phyloP scores from a whole-genome alignment of 139 green algal genomes.

The Eudorina sp. region DNA sequence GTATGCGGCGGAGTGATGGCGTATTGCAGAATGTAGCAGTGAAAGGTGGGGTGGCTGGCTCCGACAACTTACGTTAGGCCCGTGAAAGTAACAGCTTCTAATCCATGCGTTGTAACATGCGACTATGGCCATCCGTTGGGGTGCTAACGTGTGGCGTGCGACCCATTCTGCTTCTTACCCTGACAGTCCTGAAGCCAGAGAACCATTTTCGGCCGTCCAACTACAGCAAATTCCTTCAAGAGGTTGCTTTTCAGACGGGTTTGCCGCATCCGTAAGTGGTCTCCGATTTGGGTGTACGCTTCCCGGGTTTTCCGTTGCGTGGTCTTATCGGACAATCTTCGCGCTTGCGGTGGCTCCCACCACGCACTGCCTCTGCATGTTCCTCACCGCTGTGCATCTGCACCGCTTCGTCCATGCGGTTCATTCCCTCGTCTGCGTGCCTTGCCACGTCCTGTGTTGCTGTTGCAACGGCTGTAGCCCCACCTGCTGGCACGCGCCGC shows the following conservation, averaged over 20 bases:
- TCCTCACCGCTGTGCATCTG: neutral
- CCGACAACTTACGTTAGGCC: neutral
- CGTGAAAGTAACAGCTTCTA: neutral
- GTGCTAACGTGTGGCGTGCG: neutral
- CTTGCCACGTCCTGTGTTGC: neutral
- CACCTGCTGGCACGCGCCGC: neutral
- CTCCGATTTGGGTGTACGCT: neutral
- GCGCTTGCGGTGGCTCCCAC: neutral
- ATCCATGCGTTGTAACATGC: neutral
- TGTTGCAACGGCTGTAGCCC: neutral
- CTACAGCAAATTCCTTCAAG: slow-evolving; percentile 47
- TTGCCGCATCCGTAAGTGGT: slow-evolving; percentile 18
- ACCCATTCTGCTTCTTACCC: neutral
- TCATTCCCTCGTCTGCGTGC: neutral
- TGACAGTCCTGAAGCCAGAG: slow-evolving; percentile 33
- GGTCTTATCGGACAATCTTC: too few species aligned
- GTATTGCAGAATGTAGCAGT: neutral
- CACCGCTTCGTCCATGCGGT: neutral
- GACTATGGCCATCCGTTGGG: neutral
- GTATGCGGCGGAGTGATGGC: neutral
- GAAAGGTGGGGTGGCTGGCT: neutral
- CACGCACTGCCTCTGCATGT: neutral
- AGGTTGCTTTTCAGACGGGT: slow-evolving; percentile 39
- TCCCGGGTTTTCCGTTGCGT: neutral
- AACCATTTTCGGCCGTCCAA: neutral